These are phyloP conservation scores for Clonostachys rhizophaga DNA, from an alignment of 2,329 filamentous ascomycete genomes.

Conservation along the genomic window DNA sequence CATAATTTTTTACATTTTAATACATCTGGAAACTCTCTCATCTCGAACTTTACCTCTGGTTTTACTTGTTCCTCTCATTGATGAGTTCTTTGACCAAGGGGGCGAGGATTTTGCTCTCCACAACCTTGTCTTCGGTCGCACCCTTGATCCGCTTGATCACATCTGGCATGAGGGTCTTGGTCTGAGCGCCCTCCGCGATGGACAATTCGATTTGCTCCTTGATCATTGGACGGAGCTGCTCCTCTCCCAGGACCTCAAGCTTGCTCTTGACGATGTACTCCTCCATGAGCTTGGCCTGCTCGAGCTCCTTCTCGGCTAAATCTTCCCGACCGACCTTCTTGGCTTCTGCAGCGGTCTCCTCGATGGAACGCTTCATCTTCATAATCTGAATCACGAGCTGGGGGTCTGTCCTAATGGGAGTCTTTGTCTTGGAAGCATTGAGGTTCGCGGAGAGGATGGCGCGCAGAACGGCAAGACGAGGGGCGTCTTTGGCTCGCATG, in stretches of 20 bases:
- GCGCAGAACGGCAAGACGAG: conserved; percentile 65
- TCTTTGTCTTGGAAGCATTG: conserved; percentile 69
- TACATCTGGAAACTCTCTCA: too few relatives aligned
- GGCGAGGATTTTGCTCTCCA: conserved; percentile 58
- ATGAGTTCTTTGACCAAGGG: conserved; percentile 37
- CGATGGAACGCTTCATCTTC: conserved; percentile 53
- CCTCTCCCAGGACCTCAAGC: conserved; percentile 52
- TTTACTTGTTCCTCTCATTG: neutral
- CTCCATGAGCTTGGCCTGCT: conserved; percentile 59
- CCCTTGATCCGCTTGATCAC: conserved; percentile 58
- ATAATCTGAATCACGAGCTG: conserved; percentile 65
- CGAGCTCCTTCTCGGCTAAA: conserved; percentile 65
- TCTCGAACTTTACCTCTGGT: neutral
- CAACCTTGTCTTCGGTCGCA: conserved; percentile 55
- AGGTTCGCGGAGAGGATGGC: conserved; percentile 64
- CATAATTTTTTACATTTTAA: too few relatives aligned
- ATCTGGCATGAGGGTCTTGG: conserved; percentile 49
- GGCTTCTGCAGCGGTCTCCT: conserved; percentile 61
- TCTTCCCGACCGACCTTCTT: conserved; percentile 59
- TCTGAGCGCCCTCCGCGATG: conserved; percentile 34
- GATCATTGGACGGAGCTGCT: conserved; percentile 53
- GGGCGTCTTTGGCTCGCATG: conserved; percentile 60
- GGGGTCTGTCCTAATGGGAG: conserved; percentile 66
- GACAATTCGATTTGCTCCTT: conserved; percentile 44
- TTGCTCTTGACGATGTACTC: conserved; percentile 58